These are phyloP conservation scores for Hymenoscyphus scutula DNA, from an alignment of 2,329 filamentous ascomycete genomes.

Conservation along the genomic window DNA sequence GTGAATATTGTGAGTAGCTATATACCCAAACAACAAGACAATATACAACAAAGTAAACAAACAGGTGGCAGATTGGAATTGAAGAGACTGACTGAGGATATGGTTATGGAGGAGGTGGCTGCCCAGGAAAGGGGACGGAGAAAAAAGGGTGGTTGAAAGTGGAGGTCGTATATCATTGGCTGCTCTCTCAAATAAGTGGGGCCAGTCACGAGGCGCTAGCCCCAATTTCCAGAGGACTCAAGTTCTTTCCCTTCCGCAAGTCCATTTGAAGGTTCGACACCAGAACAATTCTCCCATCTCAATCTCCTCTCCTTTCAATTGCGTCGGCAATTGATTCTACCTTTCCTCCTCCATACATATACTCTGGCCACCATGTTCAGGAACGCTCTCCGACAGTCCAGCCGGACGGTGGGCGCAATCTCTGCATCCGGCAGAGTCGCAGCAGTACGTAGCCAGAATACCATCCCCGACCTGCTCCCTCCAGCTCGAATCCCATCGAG, in stretches of 20 bases:
- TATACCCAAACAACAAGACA: background rate
- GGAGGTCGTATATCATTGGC: background rate
- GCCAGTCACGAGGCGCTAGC: too few relatives aligned
- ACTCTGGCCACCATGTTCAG: slow-evolving; percentile 81
- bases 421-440: slow-evolving; percentile 88
- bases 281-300: slow-evolving; percentile 31
- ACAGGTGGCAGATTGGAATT: background rate
- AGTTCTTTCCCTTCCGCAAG: slow-evolving; percentile 15
- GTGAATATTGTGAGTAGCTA: background rate
- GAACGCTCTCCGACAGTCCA: slow-evolving; percentile 95
- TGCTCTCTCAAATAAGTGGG: background rate
- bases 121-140: background rate
- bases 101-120: too few relatives aligned
- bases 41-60: background rate
- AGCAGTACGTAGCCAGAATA: slow-evolving; percentile 74
- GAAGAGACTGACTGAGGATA: background rate
- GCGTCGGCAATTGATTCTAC: slow-evolving; percentile 63
- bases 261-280: slow-evolving; percentile 29
- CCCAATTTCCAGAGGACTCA: too few relatives aligned
- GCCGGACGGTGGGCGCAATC: slow-evolving; percentile 90
- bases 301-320: slow-evolving; percentile 63
- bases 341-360: slow-evolving; percentile 49
- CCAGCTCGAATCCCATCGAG: slow-evolving; percentile 38
- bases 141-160: background rate
- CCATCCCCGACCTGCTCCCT: slow-evolving; percentile 38